Evolutionary conservation across 192 early-diverging fungal genomes (phyloP), one percentile per base, ranked within the genome.

Genomic region (Coemansia sp.): DNA sequence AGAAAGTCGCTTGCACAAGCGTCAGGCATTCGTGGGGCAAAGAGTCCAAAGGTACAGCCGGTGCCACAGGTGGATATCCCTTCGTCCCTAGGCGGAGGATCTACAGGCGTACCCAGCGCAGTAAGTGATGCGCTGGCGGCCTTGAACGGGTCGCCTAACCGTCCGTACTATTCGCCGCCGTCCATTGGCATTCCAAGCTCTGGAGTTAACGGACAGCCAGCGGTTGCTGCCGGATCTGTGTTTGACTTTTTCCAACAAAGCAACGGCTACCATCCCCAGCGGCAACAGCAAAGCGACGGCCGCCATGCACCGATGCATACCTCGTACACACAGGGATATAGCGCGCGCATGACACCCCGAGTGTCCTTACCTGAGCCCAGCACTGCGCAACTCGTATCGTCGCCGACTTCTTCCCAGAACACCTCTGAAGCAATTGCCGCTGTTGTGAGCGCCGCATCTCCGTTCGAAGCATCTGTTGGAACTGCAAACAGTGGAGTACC

Each of bases 211-310:
- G 45, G 21, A 10, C 36, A 44, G 23, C 66, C 52, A 11, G 62
- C 43, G 2, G 67, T 49, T 8, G 58, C 60, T n/a, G 39, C 39
- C 12, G 76, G 71, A 18, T 69, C 76, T 10, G 76, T 78, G 60
- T 69, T 64, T 67, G 76, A 78, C 53, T 78, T 78, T 70, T 67
- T 78, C 66, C 76, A 73, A 56, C 67, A 69, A 51, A 70, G 52
- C 63, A 55, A 38, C 44, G 44, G 20, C 52, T 64, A 68, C 41
- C 55, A 56, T 18, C 75, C 64, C 5, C 75, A 70, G 24, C 58
- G 56, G 44, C 61, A 62, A 9, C 61, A 62, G 20, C 71, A 56
- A 23, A 26, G 52, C 15, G 35, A 75, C 1, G 57, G 41, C 21
- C 65, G 69, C 15, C 62, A 57, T 65, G 64, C 59, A 15, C 35